Evolutionary conservation across 345 rosid genomes (phyloP), one percentile per base, ranked within the genome.

Genomic region (Anastatica hierochuntica): DNA sequence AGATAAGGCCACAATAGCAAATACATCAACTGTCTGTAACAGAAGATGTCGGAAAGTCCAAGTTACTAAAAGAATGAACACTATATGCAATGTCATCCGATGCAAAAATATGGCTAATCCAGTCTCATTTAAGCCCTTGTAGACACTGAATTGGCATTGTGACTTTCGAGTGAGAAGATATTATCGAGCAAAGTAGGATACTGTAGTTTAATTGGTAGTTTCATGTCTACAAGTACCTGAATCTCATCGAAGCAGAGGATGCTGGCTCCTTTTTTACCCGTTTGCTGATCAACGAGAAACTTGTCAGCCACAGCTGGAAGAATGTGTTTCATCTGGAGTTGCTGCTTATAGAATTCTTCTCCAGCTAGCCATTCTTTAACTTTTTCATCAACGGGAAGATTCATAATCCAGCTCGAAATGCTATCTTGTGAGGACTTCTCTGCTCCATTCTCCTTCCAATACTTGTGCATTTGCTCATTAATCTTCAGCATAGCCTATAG

Each of bases 1-100:
- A 77, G 98, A 90, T 72, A 86, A 79, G 77, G 98, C 89, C 71
- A 90, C 96, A 79, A 90, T 80, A 61, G 98, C 96, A 79, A 86
- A 90, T 15, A 82, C 95, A 73, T 90, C 92, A 75, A 86, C 92
- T 52, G 95, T 75, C 96, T 90, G 96, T 57, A 63, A 72, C 34
- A 74, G 31, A 70, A 45, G 53, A 65, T 61, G 73, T 53, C 69
- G 71, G 54, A 66, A 56, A 15, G 5, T 41, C 60, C 53, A 52
- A 43, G 60, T 66, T 46, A 66, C n/a, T 0, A 1, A 27, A 57
- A 26, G 33, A 49, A 49, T 42, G n/a, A 65, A 23, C 51, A 41
- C 20, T 56, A 8, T 37, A 23, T 37, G 8, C 27, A 29, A 39
- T 24, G 14, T 38, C 53, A 0, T 43, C 14, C n/a, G n/a, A n/a